These are phyloP conservation scores for Boletellus deceptivus DNA, from an alignment of 1,284 basidiomycete species.

Conservation along the genomic window DNA sequence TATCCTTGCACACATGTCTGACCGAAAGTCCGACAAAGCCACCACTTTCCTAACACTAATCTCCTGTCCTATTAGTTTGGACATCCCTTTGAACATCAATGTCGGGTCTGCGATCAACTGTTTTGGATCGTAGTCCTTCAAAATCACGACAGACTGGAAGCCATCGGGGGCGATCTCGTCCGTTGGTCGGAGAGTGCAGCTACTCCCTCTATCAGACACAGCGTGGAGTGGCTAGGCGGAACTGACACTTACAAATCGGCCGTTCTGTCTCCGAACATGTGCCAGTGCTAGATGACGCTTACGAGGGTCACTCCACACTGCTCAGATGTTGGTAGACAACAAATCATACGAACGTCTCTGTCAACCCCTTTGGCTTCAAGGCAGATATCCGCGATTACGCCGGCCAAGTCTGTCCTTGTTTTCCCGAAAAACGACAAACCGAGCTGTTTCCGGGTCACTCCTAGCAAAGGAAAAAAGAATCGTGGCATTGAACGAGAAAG, in stretches of 20 bases:
- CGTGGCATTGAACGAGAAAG: not conserved
- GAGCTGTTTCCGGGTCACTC: slow-evolving; percentile 42
- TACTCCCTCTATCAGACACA: not conserved
- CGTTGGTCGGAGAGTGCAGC: slow-evolving; percentile 14
- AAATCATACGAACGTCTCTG: slow-evolving; percentile 28
- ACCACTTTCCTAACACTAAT: slow-evolving; percentile 17
- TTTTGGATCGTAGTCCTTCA: slow-evolving; percentile 28
- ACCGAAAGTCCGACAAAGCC: slow-evolving; percentile 26
- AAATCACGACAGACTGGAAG: slow-evolving; percentile 34
- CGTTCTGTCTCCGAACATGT: slow-evolving; percentile 25
- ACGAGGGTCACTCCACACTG: not conserved
- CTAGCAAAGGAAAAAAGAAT: not conserved
- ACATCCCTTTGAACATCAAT: slow-evolving; percentile 16
- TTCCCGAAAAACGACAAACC: slow-evolving; percentile 47
- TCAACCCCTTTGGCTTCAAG: slow-evolving; percentile 31
- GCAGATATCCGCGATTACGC: slow-evolving; percentile 43
- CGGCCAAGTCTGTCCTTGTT: slow-evolving; percentile 33
- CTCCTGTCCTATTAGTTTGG: slow-evolving; percentile 9
- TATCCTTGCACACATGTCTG: not conserved
- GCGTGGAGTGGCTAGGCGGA: too few species aligned
- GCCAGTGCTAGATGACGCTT: slow-evolving; percentile 29
- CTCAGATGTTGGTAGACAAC: not conserved
- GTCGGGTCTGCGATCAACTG: slow-evolving; percentile 24
- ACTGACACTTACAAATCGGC: slow-evolving; percentile 8
- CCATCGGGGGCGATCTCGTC: slow-evolving; percentile 28